A percentile compares a stretch with the other conserved stretches of the same genome.
Conservation (phyloP, 2,329 filamentous ascomycete species). For the Tolypocladium album region DNA sequence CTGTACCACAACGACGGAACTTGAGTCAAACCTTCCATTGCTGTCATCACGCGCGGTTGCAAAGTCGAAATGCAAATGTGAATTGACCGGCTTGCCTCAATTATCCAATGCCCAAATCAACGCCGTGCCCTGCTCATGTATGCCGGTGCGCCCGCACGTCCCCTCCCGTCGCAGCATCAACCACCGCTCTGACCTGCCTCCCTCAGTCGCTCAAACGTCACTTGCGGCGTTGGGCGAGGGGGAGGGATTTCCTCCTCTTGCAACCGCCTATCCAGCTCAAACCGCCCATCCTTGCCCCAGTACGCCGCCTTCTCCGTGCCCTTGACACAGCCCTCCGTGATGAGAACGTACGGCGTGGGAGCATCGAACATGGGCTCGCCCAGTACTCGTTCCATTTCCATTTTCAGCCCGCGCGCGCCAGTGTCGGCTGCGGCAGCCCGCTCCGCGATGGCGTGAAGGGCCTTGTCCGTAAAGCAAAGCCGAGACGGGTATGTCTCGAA, state of each 20-base stretch:
- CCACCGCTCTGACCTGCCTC: slow-evolving; percentile 38
- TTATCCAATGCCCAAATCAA: neutral
- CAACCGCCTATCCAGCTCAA: slow-evolving; percentile 58
- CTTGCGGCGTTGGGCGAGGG: slow-evolving; percentile 7
- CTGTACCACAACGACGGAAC: slow-evolving; percentile 30
- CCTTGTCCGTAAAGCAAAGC: slow-evolving; percentile 71
- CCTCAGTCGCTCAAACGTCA: slow-evolving; percentile 29
- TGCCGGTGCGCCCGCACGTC: neutral
- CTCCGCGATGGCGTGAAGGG: slow-evolving; percentile 71
- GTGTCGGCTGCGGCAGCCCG: slow-evolving; percentile 52
- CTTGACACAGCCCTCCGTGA: slow-evolving; percentile 58
- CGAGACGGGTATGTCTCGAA: slow-evolving; percentile 73
- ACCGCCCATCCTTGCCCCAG: slow-evolving; percentile 59
- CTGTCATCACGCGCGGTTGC: slow-evolving; percentile 8
- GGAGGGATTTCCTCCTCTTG: slow-evolving; percentile 46
- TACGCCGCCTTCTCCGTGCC: slow-evolving; percentile 49
- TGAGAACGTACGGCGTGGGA: slow-evolving; percentile 63
- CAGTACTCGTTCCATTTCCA: slow-evolving; percentile 69
- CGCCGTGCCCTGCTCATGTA: neutral
- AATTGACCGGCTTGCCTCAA: slow-evolving; percentile 4
- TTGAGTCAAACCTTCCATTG: slow-evolving; percentile 19
- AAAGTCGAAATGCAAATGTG: slow-evolving; percentile 5
- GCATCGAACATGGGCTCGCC: slow-evolving; percentile 76
- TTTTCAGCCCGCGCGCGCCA: slow-evolving; percentile 68
- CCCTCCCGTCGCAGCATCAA: slow-evolving; percentile 13